Percentiles rank a stretch among this genome's conserved stretches.
These are phyloP conservation scores for Erodium texanum DNA, from an alignment of 441 rosid genomes.

Conservation along the genomic window DNA sequence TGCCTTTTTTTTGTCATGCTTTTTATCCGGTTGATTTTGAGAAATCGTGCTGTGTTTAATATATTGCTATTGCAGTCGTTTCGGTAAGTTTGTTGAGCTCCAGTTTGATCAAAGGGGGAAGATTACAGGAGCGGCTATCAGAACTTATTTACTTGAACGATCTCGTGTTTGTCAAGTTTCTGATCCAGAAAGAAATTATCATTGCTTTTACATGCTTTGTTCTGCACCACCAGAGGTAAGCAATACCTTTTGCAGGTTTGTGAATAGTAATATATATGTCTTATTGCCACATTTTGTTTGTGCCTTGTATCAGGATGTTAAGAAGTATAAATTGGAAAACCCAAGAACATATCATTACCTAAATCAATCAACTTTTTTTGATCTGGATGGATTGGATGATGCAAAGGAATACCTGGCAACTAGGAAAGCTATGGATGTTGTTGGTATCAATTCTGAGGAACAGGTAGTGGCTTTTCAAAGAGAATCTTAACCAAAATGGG, in stretches of 20 bases:
- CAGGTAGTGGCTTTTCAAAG: too few species aligned
- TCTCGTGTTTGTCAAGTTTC: constrained; percentile 79
- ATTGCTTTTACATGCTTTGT: constrained; percentile 79
- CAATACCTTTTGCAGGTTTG: constrained; percentile 12
- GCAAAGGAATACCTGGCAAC: constrained; percentile 56
- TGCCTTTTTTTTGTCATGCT: constrained; percentile 3
- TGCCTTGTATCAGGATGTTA: constrained; percentile 35
- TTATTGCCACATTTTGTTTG: too few species aligned
- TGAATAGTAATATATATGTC: too few species aligned
- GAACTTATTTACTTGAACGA: constrained; percentile 69
- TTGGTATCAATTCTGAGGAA: constrained; percentile 61
- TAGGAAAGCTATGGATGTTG: constrained; percentile 76
- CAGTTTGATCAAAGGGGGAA: constrained; percentile 56
- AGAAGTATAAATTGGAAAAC: constrained; percentile 52
- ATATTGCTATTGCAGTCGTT: constrained; percentile 43
- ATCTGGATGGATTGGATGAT: constrained; percentile 60
- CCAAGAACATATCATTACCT: constrained; percentile 72
- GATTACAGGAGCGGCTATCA: constrained; percentile 71
- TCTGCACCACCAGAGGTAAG: constrained; percentile 60
- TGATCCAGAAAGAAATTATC: constrained; percentile 79
- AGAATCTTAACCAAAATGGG: too few species aligned
- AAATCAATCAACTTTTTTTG: constrained; percentile 62
- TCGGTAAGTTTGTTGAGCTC: constrained; percentile 77
- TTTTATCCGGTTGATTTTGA: constrained; percentile 8
- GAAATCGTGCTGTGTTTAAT: constrained; percentile 11